Evolutionary conservation across 2,329 filamentous ascomycete species (phyloP), one percentile per base, ranked within the genome.

Genomic region (Simplicillium aogashimaense): DNA sequence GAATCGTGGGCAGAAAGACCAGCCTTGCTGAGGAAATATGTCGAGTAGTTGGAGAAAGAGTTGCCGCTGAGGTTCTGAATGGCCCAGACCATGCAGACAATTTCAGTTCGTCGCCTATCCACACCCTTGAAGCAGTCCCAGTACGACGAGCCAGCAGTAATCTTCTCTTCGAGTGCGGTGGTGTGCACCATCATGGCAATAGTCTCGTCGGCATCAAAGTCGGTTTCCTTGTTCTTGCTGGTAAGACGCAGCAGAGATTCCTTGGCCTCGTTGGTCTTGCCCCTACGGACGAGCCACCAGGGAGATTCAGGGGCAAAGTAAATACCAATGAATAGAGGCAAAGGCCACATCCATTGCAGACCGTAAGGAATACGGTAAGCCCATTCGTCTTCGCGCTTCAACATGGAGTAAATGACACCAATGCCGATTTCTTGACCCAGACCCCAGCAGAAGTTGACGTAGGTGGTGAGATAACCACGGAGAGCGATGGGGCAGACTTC

Each of bases 151-250:
- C 86, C 86, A 7, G 66, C 64, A 4, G 84, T 88, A 39, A 87
- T 83, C 59, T 75, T 72, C 54, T 85, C 73, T 57, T 94, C 88
- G 10, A 94, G 66, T 0, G 83, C 82, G 1, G 84, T 89, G 1
- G 87, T 95, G 55, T 94, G 86, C 1, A 87, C 78, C 84, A 95
- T 94, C 86, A 94, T 94, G 51, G 85, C 81, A 37, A 94, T 70
- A 0, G 86, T 92, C 62, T 92, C 86, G 46, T 94, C 83, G 10
- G 83, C 76, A 52, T 94, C 76, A 50, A 92, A 89, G 44, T 82
- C 74, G 1, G 77, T 81, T 44, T 86, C 80, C 40, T 68, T 66
- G 46, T 78, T 65, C 12, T 69, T 50, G 50, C 72, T 81, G 5
- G 81, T 85, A 15, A 86, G 65, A 3, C 81, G 76, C 37, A 81